phyloP scores from a whole-genome alignment of 2,329 filamentous ascomycete species.

The Nemania sp. region DNA sequence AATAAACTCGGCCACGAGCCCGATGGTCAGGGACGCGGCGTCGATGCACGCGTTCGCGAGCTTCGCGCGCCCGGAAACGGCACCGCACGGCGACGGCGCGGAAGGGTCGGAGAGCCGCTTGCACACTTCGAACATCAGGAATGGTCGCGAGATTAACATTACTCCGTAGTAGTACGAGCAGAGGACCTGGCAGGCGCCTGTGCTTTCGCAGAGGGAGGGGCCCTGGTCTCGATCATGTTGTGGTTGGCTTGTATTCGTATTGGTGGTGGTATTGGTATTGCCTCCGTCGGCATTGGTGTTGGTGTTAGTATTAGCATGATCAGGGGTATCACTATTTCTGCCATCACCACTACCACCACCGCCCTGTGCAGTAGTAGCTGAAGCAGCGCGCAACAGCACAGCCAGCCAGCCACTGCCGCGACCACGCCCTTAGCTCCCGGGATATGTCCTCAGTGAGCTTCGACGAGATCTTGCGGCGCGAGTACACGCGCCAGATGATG shows the following conservation, averaged over 20 bases:
- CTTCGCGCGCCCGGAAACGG: constrained; percentile 49
- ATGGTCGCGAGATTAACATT: constrained; percentile 59
- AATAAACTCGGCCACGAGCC: constrained; percentile 50
- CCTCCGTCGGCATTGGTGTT: not conserved
- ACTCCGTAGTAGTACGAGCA: constrained; percentile 60
- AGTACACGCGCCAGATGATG: constrained; percentile 57
- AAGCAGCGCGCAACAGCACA: constrained; percentile 44
- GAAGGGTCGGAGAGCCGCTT: constrained; percentile 46
- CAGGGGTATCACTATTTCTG: not conserved
- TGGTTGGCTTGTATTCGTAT: no score
- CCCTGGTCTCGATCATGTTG: constrained; percentile 16
- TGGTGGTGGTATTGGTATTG: no score
- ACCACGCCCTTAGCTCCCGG: constrained; percentile 56
- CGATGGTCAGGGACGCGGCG: constrained; percentile 57
- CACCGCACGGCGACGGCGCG: constrained; percentile 28
- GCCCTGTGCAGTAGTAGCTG: not conserved
- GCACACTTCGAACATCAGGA: constrained; percentile 59
- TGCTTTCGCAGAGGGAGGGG: constrained; percentile 36
- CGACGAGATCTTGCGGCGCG: constrained; percentile 55
- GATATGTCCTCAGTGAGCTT: constrained; percentile 58
- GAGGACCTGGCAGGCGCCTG: constrained; percentile 55
- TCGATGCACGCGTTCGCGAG: constrained; percentile 60
- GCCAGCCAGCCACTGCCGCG: constrained; percentile 50
- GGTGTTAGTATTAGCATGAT: not conserved
- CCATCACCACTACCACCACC: not conserved